phyloP scores from a whole-genome alignment of 768 basidiomycete genomes.

The Boletus barrowsii region DNA sequence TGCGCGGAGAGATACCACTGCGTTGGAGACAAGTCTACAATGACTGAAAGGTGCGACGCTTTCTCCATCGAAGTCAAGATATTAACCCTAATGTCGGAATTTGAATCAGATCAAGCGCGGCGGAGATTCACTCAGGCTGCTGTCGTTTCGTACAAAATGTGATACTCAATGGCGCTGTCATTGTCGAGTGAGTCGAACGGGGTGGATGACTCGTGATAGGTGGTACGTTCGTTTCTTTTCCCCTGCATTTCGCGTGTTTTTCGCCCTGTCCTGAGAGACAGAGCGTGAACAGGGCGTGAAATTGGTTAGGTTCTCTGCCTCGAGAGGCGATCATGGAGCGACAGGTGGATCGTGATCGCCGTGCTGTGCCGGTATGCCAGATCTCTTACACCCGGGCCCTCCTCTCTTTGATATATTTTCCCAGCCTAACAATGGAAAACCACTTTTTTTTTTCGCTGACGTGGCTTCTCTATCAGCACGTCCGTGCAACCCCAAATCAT shows the following conservation, averaged over 20 bases:
- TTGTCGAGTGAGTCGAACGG: slow-evolving; percentile 59
- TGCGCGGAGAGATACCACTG: slow-evolving; percentile 79
- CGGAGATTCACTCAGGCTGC: too few species aligned
- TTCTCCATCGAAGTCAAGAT: slow-evolving; percentile 34
- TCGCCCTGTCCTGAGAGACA: neutral
- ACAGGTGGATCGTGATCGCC: too few species aligned
- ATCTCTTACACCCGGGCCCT: too few species aligned
- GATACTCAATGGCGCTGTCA: slow-evolving; percentile 37
- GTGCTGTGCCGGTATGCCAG: too few species aligned
- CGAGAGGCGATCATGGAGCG: too few species aligned
- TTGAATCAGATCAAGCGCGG: slow-evolving; percentile 41
- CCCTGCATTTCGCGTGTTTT: neutral
- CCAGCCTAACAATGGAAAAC: slow-evolving; percentile 65
- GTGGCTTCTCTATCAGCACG: slow-evolving; percentile 63
- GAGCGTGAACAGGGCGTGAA: too few species aligned
- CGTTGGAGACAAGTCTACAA: slow-evolving; percentile 80
- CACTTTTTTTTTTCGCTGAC: slow-evolving; percentile 76
- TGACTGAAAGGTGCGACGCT: slow-evolving; percentile 70
- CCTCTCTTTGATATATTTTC: too few species aligned
- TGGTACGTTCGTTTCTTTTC: slow-evolving; percentile 47
- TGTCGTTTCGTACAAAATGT: slow-evolving; percentile 49
- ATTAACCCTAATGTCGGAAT: too few species aligned
- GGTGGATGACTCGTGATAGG: slow-evolving; percentile 73
- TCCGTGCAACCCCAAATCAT: slow-evolving; percentile 62
- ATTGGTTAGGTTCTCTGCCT: too few species aligned